phyloP scores from a whole-genome alignment of 192 early-diverging fungal genomes.

The Backusella tuberculispora region DNA sequence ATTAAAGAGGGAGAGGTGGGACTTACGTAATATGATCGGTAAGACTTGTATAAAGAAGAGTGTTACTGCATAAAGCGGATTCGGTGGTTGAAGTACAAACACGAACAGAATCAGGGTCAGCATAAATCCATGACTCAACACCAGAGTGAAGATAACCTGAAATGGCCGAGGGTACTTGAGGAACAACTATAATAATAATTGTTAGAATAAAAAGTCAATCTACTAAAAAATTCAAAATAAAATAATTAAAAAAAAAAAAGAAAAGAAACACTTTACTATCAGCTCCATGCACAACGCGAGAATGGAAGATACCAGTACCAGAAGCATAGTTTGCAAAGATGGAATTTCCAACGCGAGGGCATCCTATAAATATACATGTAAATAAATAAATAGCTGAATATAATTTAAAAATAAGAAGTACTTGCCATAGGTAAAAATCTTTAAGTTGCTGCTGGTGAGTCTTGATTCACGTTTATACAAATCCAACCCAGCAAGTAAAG shows the following conservation, averaged over 20 bases:
- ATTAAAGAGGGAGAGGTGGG: no score
- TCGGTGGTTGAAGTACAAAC: not conserved
- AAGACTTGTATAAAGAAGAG: slow-evolving; percentile 16
- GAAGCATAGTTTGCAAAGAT: slow-evolving; percentile 14
- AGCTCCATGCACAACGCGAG: not conserved
- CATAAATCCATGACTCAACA: not conserved
- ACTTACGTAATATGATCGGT: slow-evolving; percentile 18
- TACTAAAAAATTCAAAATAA: no score
- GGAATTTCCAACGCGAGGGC: slow-evolving; percentile 21
- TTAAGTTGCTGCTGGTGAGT: slow-evolving; percentile 20
- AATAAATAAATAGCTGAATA: not conserved
- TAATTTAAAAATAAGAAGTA: no score
- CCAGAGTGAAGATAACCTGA: slow-evolving; percentile 20
- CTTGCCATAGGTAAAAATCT: slow-evolving; percentile 32
- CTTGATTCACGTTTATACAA: slow-evolving; percentile 26
- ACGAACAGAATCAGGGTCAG: not conserved
- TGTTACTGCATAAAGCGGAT: not conserved
- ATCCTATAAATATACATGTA: not conserved
- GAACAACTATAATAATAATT: slow-evolving; percentile 7
- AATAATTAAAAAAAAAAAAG: no score
- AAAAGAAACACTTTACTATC: no score
- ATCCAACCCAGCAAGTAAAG: slow-evolving; percentile 26
- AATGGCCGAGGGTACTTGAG: not conserved
- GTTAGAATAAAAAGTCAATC: no score
- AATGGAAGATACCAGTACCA: slow-evolving; percentile 11